Percentiles rank a stretch among this genome's conserved stretches.
Conservation (phyloP, 2,329 filamentous ascomycete genomes). For the Annulohypoxylon truncatum region DNA sequence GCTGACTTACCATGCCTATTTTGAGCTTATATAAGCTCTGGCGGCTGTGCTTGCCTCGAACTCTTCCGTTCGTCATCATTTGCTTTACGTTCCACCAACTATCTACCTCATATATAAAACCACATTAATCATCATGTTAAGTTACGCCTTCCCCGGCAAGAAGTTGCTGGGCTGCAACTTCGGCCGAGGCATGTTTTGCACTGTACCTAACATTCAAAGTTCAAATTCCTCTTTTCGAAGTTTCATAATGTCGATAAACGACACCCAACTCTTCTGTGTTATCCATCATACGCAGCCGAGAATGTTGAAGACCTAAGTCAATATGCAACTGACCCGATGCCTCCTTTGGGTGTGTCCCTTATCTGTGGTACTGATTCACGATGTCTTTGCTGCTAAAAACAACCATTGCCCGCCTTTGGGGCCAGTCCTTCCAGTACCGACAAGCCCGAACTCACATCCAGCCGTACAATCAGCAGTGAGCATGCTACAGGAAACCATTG, state of each 20-base stretch:
- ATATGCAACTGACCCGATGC: background rate
- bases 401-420: constrained; percentile 27
- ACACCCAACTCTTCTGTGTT: background rate
- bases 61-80: too few relatives aligned
- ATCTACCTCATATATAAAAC: too few relatives aligned
- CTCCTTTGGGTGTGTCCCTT: background rate
- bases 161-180: background rate
- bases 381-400: constrained; percentile 23
- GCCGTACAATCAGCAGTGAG: constrained; percentile 16
- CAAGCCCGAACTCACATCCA: constrained; percentile 21
- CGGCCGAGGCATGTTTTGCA: too few relatives aligned
- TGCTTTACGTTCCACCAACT: too few relatives aligned
- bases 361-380: background rate
- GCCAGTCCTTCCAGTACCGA: constrained; percentile 25
- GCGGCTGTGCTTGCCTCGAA: background rate
- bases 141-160: background rate
- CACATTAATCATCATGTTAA: background rate
- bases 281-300: background rate
- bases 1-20: background rate
- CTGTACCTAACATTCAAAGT: background rate
- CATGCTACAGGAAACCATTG: background rate
- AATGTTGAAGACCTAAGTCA: background rate
- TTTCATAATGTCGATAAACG: background rate
- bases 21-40: background rate
- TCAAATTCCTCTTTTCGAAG: background rate